Base-by-base conservation (phyloP, 2,329 filamentous ascomycete species). In the Fusarium palustre region DNA sequence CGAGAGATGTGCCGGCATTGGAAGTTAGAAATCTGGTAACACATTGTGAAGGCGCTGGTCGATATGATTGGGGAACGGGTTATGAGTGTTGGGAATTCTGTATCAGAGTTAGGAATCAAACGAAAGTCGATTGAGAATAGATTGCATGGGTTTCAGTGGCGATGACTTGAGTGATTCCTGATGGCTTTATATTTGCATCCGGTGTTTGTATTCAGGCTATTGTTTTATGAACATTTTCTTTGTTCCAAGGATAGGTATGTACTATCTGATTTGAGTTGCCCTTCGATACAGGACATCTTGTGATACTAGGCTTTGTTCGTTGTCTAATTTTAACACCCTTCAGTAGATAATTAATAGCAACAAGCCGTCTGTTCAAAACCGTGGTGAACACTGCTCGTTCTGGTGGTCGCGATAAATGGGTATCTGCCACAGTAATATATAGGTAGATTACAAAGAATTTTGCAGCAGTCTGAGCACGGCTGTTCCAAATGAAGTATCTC, bases 1-100 rank as follows among this genome's bases (percentile, higher is more conserved):
- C 62, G 67, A 7, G 36, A 33, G 46, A 75, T 46, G 54, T 76
- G 74, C 33, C 63, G 67, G 39, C 74, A 76, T 15, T 50, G 53
- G 16, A 66, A 75, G 22, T 62, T 33, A 13, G 45, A 56, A 20
- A 74, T 53, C 22, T 73, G 57, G 24, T 70, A 64, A 33, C 74
- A 76, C 73, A 74, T 75, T 18, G 20, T 48, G 45, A 20, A 33
- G 13, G 22, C 28, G 24, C 12, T 38, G 38, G 9, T 30, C 20
- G 16, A 8, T 61, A 12, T 28, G 22, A 20, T 24, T 38, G n/a
- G n/a, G 18, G 13, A 12, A 28, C 15, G 15, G n/a, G 22, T 34
- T 43, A 15, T 56, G 31, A 28, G 25, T 31, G 33, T 18, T 42
- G 24, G 25, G 13, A 6, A 12, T 54, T 41, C 31, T 50, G 16